Evolutionary conservation across 2,329 filamentous ascomycete genomes (phyloP).

Genomic region (Lachnellula willkommii): DNA sequence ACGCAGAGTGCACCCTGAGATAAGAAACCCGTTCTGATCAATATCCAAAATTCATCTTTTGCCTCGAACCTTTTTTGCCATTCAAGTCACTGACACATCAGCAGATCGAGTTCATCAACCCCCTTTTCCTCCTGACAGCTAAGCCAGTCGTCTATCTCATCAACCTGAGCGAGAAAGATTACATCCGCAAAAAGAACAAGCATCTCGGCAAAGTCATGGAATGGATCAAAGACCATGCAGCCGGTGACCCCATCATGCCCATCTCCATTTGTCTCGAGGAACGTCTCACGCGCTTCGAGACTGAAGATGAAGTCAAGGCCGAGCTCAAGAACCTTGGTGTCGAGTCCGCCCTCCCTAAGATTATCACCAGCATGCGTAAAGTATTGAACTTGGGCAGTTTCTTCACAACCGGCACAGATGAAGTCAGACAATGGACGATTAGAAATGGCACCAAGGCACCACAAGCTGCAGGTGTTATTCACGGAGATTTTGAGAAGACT

Average conservation of each 20-base stretch:
- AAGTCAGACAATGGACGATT: conserved; percentile 98
- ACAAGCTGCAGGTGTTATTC: conserved; percentile 94
- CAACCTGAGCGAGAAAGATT: conserved; percentile 96
- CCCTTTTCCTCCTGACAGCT: conserved; percentile 86
- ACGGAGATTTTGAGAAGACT: conserved; percentile 98
- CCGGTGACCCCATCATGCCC: conserved; percentile 85
- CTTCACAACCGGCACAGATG: conserved; percentile 93
- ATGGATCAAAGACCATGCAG: conserved; percentile 89
- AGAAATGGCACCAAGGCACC: conserved; percentile 95
- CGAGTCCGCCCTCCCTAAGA: conserved; percentile 86
- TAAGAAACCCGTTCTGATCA: conserved; percentile 43
- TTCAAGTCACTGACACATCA: conserved; percentile 16
- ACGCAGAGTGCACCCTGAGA: conserved; percentile 85
- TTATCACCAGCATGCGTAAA: conserved; percentile 89
- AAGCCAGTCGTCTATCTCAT: conserved; percentile 97
- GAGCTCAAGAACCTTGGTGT: conserved; percentile 86
- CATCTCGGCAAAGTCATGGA: conserved; percentile 87
- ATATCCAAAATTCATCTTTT: conserved; percentile 16
- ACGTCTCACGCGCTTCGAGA: conserved; percentile 74
- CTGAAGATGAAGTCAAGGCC: conserved; percentile 69
- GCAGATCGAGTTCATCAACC: conserved; percentile 96
- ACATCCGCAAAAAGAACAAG: conserved; percentile 99
- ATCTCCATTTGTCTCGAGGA: conserved; percentile 93
- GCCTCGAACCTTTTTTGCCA: conserved; percentile 20
- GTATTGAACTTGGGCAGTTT: conserved; percentile 85